phyloP scores from a whole-genome alignment of 2,329 filamentous ascomycete species.

The Colletotrichum sp. region DNA sequence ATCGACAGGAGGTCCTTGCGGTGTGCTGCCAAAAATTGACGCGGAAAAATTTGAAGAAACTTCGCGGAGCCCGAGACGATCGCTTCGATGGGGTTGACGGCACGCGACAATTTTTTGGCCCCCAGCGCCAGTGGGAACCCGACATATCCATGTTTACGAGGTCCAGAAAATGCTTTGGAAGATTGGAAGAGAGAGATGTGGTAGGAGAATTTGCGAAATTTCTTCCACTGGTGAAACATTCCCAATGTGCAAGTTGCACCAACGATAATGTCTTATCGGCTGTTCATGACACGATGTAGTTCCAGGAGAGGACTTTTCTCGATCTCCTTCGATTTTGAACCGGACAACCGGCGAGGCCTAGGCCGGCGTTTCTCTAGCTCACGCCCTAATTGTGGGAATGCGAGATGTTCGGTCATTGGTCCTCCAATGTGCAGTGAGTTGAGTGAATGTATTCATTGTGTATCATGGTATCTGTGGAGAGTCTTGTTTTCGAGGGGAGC shows the following conservation, averaged over 20 bases:
- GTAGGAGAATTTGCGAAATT: neutral
- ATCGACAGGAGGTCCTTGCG: neutral
- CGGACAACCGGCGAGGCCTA: neutral
- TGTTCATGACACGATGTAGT: neutral
- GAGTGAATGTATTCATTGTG: neutral
- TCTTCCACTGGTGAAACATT: neutral
- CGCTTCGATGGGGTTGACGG: neutral
- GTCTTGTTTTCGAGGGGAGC: no score
- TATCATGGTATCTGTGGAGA: no score
- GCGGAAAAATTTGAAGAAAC: neutral
- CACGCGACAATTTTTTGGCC: neutral
- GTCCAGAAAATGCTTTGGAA: neutral
- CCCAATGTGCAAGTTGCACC: neutral
- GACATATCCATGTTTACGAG: neutral
- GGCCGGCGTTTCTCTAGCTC: no score
- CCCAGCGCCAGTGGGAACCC: accelerated
- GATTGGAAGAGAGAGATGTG: neutral
- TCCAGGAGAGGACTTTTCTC: neutral
- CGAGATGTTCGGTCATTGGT: no score
- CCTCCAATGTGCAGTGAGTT: neutral
- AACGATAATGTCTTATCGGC: neutral
- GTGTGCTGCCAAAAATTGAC: neutral
- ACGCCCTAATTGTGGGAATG: no score
- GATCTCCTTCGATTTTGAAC: neutral
- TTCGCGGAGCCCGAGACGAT: neutral